phyloP scores from a whole-genome alignment of 345 rosid species.

The Syzygium aromaticum region DNA sequence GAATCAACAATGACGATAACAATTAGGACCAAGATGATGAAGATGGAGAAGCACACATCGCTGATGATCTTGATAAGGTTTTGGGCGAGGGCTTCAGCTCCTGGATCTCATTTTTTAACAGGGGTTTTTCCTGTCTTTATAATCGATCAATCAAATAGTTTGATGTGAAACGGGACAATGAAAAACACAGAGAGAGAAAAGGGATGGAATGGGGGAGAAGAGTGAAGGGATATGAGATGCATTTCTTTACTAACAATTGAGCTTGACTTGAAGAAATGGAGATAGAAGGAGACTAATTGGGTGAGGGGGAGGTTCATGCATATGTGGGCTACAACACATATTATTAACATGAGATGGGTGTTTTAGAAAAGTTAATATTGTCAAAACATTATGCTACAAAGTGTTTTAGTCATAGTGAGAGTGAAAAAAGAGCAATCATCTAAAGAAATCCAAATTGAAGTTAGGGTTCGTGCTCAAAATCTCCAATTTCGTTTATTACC shows the following conservation, averaged over 20 bases:
- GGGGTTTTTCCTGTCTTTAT: neutral
- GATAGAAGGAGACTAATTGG: too few relatives aligned
- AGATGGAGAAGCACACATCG: conserved; percentile 83
- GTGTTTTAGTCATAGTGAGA: too few relatives aligned
- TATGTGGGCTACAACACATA: neutral
- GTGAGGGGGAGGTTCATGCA: too few relatives aligned
- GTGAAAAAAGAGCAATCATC: too few relatives aligned
- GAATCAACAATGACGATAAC: conserved; percentile 47
- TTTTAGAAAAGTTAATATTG: too few relatives aligned
- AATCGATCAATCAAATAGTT: neutral
- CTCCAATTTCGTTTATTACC: neutral
- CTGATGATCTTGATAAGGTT: conserved; percentile 64
- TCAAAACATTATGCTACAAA: too few relatives aligned
- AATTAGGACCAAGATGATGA: conserved; percentile 71
- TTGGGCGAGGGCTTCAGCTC: conserved; percentile 63
- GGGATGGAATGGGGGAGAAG: neutral
- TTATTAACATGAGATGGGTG: too few relatives aligned
- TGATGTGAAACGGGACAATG: too few relatives aligned
- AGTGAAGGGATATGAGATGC: neutral
- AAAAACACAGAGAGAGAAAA: too few relatives aligned
- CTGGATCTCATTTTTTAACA: conserved; percentile 58
- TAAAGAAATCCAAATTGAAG: neutral
- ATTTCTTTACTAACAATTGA: neutral
- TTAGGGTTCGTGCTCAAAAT: neutral
- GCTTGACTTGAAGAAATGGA: too few relatives aligned